These are phyloP conservation scores for Boletus eberwhitei DNA, from an alignment of 768 basidiomycete species.

Conservation along the genomic window DNA sequence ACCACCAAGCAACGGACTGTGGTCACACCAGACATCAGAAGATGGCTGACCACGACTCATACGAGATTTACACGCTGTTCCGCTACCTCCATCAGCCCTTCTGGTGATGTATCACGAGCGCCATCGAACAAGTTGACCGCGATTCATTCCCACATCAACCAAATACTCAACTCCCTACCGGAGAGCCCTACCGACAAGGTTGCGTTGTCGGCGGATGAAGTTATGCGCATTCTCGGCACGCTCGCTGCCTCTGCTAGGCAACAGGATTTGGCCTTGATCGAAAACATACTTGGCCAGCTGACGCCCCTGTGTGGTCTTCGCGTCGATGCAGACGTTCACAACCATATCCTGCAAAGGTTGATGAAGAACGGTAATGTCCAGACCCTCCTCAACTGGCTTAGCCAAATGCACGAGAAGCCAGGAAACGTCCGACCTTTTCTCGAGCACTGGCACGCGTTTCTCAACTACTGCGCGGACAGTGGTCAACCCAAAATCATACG, in stretches of 20 bases:
- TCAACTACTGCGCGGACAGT: conserved; percentile 37
- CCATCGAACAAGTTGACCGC: conserved; percentile 18
- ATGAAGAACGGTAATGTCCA: conserved; percentile 41
- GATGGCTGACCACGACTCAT: conserved; percentile 22
- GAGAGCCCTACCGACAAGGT: conserved; percentile 2
- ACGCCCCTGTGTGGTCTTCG: conserved; percentile 43
- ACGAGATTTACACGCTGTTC: conserved; percentile 4
- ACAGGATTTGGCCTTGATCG: conserved; percentile 52
- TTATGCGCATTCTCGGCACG: conserved; percentile 39
- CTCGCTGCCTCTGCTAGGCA: conserved; percentile 52
- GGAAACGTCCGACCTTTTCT: conserved; percentile 44
- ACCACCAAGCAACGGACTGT: conserved; percentile 8
- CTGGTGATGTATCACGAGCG: conserved; percentile 11
- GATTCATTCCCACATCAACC: conserved; percentile 23
- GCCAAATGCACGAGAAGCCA: conserved; percentile 49
- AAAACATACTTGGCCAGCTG: conserved; percentile 50
- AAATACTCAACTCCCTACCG: conserved; percentile 22
- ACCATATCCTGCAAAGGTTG: conserved; percentile 47
- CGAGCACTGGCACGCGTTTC: conserved; percentile 53
- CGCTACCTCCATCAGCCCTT: neutral
- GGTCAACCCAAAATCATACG: conserved; percentile 28
- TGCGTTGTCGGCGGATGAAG: conserved; percentile 24
- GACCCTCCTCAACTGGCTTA: conserved; percentile 49
- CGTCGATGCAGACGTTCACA: conserved; percentile 47
- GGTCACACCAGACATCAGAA: conserved; percentile 14